These are phyloP conservation scores for Ceratocystis eucalypticola DNA, from an alignment of 2,329 filamentous ascomycete species.

Conservation along the genomic window DNA sequence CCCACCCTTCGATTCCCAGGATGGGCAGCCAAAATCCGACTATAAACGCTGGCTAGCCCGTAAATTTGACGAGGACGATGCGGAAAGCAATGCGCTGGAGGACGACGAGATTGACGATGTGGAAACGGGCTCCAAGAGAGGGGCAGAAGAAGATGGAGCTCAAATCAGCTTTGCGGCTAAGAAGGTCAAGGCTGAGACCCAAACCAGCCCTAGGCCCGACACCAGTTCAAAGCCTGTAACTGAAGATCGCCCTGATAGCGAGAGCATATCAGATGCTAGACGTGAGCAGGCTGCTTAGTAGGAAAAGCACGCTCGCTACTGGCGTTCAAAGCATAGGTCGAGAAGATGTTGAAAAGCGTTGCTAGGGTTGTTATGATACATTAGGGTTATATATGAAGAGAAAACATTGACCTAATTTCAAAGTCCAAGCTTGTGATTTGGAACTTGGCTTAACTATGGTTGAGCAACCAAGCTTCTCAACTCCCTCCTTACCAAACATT, in stretches of 20 bases:
- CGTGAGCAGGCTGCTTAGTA: not conserved
- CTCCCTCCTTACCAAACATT: not conserved
- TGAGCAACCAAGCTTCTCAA: not conserved
- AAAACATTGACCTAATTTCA: not conserved
- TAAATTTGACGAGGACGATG: slow-evolving; percentile 28
- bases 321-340: too few species aligned
- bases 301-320: not conserved
- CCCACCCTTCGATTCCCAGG: slow-evolving; percentile 21
- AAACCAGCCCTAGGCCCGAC: not conserved
- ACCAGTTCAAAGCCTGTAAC: not conserved
- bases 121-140: slow-evolving; percentile 38
- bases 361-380: too few species aligned
- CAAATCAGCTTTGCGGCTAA: slow-evolving; percentile 31
- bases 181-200: slow-evolving; percentile 26
- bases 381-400: not conserved
- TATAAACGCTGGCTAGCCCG: slow-evolving; percentile 48
- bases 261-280: not conserved
- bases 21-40: slow-evolving; percentile 44
- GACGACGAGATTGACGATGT: slow-evolving; percentile 25
- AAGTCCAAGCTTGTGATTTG: not conserved
- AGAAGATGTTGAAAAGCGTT: too few species aligned
- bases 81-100: slow-evolving; percentile 21
- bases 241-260: not conserved
- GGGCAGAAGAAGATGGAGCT: slow-evolving; percentile 36
- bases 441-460: not conserved